These are phyloP conservation scores for Collybia mongolica DNA, from an alignment of 768 basidiomycete genomes.

Conservation along the genomic window DNA sequence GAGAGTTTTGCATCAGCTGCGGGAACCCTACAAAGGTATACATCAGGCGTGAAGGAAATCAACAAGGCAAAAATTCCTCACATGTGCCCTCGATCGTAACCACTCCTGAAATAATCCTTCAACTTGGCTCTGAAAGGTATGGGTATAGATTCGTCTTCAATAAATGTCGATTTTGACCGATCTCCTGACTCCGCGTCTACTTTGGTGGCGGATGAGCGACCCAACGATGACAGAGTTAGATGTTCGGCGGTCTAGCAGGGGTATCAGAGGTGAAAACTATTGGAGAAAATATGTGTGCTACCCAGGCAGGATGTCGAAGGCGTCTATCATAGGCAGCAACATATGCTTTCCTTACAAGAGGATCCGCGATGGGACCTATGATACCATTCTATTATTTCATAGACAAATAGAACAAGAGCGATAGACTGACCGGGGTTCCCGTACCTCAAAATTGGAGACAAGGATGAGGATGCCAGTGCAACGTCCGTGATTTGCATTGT, in stretches of 20 bases:
- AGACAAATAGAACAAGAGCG: no score
- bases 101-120: conserved; percentile 89
- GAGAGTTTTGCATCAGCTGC: conserved; percentile 94
- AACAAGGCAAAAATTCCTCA: conserved; percentile 32
- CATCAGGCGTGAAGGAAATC: no score
- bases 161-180: conserved; percentile 73
- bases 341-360: conserved; percentile 79
- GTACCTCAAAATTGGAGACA: conserved; percentile 58
- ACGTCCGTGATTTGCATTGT: conserved; percentile 38
- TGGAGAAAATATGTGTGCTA: conserved; percentile 29
- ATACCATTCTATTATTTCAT: not conserved
- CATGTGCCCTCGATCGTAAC: conserved; percentile 98
- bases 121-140: conserved; percentile 76
- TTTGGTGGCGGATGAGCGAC: conserved; percentile 36
- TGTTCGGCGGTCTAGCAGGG: conserved; percentile 86
- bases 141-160: conserved; percentile 82
- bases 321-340: conserved; percentile 89
- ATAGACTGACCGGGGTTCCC: conserved; percentile 72
- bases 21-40: conserved; percentile 65
- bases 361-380: conserved; percentile 83
- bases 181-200: conserved; percentile 49
- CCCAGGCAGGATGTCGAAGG: conserved; percentile 92
- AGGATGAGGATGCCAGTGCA: conserved; percentile 24
- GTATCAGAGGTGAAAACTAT: not conserved
- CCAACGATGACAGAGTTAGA: conserved; percentile 75